Evolutionary conservation across 2,329 filamentous ascomycete species (phyloP).

Genomic region (Penicillium decumbens): DNA sequence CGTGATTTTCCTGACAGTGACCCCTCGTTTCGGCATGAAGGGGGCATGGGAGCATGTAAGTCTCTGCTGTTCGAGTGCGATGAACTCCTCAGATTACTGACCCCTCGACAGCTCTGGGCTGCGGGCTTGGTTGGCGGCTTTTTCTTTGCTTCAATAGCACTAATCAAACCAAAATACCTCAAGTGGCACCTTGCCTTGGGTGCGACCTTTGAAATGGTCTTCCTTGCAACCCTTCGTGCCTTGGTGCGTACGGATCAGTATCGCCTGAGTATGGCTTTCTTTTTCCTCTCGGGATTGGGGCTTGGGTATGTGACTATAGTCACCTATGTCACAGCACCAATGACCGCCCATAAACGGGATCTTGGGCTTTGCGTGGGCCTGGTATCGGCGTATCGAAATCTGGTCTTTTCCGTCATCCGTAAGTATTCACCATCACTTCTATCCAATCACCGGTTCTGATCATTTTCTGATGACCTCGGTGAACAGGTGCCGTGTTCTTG

Average conservation of each 20-base stretch:
- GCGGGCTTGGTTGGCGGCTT: neutral
- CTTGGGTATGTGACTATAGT: conserved; percentile 3
- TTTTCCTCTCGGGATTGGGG: conserved; percentile 5
- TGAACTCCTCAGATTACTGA: neutral
- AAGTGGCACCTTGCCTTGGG: neutral
- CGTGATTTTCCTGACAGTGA: conserved; percentile 5
- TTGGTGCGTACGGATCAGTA: neutral
- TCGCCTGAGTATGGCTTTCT: conserved; percentile 4
- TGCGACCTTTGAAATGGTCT: neutral
- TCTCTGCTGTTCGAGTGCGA: neutral
- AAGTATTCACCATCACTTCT: neutral
- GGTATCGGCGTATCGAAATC: neutral
- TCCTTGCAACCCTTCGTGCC: conserved; percentile 4
- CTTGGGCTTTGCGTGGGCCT: neutral
- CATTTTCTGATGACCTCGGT: neutral
- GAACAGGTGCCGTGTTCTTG: neutral
- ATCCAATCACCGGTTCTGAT: neutral
- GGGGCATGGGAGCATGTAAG: conserved; percentile 3
- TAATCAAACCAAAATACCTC: neutral
- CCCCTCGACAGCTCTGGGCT: neutral
- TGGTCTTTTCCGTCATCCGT: neutral
- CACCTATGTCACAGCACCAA: neutral
- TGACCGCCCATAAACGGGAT: neutral
- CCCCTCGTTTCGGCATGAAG: conserved; percentile 3
- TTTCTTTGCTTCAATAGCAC: neutral